phyloP scores from a whole-genome alignment of 805 yeast species.

The Pichia heedii region DNA sequence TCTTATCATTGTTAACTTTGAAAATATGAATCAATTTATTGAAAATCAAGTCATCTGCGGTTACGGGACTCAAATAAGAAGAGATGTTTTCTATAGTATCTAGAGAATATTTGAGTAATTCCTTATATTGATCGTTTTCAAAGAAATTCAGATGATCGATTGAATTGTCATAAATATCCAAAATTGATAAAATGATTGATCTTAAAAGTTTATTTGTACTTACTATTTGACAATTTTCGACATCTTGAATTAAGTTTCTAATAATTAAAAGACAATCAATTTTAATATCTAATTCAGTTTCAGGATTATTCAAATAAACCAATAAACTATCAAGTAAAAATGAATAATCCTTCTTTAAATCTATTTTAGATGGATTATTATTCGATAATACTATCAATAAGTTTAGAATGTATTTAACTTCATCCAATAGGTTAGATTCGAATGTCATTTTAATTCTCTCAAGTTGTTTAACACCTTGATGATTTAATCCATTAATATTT shows the following conservation, averaged over 20 bases:
- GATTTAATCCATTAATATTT: slow-evolving; percentile 27
- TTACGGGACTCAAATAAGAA: slow-evolving; percentile 71
- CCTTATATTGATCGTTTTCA: slow-evolving; percentile 34
- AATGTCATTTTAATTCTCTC: slow-evolving; percentile 65
- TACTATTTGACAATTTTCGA: slow-evolving; percentile 69
- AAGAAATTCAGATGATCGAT: slow-evolving; percentile 9
- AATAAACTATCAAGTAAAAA: slow-evolving; percentile 31
- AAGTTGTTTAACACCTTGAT: slow-evolving; percentile 53
- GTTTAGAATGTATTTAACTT: slow-evolving; percentile 63
- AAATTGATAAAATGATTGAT: slow-evolving; percentile 37
- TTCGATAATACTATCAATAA: slow-evolving; percentile 40
- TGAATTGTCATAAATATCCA: slow-evolving; percentile 26
- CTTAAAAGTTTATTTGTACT: slow-evolving; percentile 37
- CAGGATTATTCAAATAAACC: slow-evolving; percentile 13
- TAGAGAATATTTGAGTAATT: slow-evolving; percentile 54
- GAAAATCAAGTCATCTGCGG: slow-evolving; percentile 62
- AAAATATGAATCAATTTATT: slow-evolving; percentile 44
- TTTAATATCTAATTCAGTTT: slow-evolving; percentile 21
- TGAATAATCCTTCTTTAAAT: slow-evolving; percentile 32
- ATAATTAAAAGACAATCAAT: slow-evolving; percentile 54
- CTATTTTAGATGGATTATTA: slow-evolving; percentile 30
- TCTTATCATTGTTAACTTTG: slow-evolving; percentile 51
- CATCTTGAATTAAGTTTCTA: slow-evolving; percentile 77
- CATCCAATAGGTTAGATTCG: slow-evolving; percentile 52
- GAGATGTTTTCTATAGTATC: slow-evolving; percentile 82